Percentiles rank a stretch among this genome's conserved stretches.
Conservation (phyloP, 805 yeast species). For the Candida ficus region DNA sequence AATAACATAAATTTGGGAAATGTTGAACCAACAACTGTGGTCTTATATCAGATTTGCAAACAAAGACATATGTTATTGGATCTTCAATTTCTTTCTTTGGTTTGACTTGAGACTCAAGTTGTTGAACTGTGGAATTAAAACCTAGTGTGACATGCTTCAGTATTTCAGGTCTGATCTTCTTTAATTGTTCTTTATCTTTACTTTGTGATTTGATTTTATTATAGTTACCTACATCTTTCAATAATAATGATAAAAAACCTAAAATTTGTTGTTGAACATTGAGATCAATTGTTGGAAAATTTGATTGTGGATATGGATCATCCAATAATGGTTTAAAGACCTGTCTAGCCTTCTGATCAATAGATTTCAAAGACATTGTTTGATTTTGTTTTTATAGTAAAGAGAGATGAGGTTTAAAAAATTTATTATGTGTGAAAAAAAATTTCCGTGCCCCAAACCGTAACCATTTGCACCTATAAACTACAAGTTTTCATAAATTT, state of each 20-base stretch:
- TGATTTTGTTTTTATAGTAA: no score
- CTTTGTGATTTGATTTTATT: slow-evolving; percentile 10
- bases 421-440: no score
- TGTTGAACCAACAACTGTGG: slow-evolving; percentile 49
- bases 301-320: slow-evolving; percentile 52
- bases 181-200: slow-evolving; percentile 9
- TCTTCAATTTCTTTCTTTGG: slow-evolving; percentile 7
- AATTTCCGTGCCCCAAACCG: no score
- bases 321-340: slow-evolving; percentile 62
- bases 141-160: slow-evolving; percentile 34
- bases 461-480: no score
- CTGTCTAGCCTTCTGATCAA: slow-evolving; percentile 47
- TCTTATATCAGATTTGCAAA: slow-evolving; percentile 51
- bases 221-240: slow-evolving; percentile 31
- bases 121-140: slow-evolving; percentile 50
- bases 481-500: no score
- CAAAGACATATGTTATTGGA: slow-evolving; percentile 38
- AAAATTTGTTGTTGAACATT: slow-evolving; percentile 33
- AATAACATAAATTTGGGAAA: slow-evolving; percentile 50
- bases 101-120: slow-evolving; percentile 40
- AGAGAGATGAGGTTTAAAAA: no score
- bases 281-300: slow-evolving; percentile 39
- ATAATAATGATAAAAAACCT: slow-evolving; percentile 30
- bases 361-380: slow-evolving; percentile 38
- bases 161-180: slow-evolving; percentile 9